phyloP scores from a whole-genome alignment of 495 filamentous ascomycete species.

The Neurospora africana region DNA sequence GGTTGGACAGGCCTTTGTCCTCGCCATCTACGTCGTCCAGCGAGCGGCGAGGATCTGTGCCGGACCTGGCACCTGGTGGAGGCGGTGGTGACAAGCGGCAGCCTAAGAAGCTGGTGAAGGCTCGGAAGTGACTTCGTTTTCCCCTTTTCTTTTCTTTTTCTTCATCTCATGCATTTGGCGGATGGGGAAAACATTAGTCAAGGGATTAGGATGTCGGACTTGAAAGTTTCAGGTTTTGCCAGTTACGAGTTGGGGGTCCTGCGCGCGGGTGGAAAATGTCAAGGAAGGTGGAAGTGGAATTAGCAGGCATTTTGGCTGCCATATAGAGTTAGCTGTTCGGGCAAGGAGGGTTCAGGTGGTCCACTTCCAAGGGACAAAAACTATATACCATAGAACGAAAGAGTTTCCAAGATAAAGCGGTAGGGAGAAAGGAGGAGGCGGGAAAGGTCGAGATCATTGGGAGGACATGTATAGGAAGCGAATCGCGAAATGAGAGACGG shows the following conservation, averaged over 20 bases:
- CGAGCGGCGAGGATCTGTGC: neutral
- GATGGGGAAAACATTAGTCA: neutral
- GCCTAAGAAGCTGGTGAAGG: constrained; percentile 20
- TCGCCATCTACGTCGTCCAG: neutral
- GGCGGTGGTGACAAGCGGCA: constrained; percentile 8
- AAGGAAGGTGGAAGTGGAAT: neutral
- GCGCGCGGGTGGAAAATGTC: neutral
- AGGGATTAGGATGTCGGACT: too few species aligned
- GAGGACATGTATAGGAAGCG: neutral
- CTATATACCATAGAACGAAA: neutral
- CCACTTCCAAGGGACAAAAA: neutral
- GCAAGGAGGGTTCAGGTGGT: neutral
- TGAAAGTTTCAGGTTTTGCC: neutral
- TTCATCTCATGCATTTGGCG: neutral
- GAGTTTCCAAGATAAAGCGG: neutral
- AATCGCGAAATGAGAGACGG: neutral
- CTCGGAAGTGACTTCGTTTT: constrained; percentile 4
- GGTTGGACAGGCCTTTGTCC: constrained; percentile 5
- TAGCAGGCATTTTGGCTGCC: neutral
- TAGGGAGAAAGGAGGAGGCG: neutral
- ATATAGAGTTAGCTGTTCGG: neutral
- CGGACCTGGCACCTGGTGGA: neutral
- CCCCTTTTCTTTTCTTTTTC: neutral
- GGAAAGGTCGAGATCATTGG: neutral
- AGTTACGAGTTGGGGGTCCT: neutral